Evolutionary conservation across 225 moss, liverwort and hornwort species (phyloP), one percentile per base, ranked within the genome.

Genomic region (Lunularia cruciata): DNA sequence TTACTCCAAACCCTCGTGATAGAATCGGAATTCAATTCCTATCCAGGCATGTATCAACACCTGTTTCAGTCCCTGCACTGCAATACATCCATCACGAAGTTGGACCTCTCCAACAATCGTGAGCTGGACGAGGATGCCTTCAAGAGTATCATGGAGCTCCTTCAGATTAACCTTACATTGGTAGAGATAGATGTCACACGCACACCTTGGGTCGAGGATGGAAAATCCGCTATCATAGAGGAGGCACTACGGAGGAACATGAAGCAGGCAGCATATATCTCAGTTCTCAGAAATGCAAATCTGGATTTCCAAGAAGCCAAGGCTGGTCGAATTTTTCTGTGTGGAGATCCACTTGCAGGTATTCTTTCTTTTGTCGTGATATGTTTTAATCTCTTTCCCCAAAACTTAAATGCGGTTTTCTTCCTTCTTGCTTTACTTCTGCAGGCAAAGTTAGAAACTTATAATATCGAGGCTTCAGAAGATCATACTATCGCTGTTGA

Each of bases 81-180:
- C 48, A 65, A 65, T 25, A 65, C 47, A 8, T 18, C 47, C 19
- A 46, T 65, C 30, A 65, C 10, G 47, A 47, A 34, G 47, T 34
- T 65, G 33, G 65, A 33, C 65, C 32, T n/a, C 18, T 37, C 37
- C 5, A 8, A 15, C 18, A 10, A n/a, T n/a, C n/a, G n/a, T n/a
- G 63, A 42, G 3, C 70, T 71, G 16, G 52, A 54, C 16, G 65
- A 73, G 12, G 16, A 12, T 3, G 48, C 30, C 23, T 73, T 73
- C 63, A 73, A 54, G 49, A 36, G 51, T 19, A 23, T 73, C 35
- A 73, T 73, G 73, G 73, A 73, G 18, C 63, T 73, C 2, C 55
- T 73, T 26, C 63, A 65, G 43, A 64, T 73, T 35, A 73, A 73
- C 19, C 51, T 65, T 9, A 23, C 18, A 51, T 46, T 53, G 36